Evolutionary conservation across 768 basidiomycete genomes (phyloP), one percentile per base, ranked within the genome.

Genomic region (Trametes cingulata): DNA sequence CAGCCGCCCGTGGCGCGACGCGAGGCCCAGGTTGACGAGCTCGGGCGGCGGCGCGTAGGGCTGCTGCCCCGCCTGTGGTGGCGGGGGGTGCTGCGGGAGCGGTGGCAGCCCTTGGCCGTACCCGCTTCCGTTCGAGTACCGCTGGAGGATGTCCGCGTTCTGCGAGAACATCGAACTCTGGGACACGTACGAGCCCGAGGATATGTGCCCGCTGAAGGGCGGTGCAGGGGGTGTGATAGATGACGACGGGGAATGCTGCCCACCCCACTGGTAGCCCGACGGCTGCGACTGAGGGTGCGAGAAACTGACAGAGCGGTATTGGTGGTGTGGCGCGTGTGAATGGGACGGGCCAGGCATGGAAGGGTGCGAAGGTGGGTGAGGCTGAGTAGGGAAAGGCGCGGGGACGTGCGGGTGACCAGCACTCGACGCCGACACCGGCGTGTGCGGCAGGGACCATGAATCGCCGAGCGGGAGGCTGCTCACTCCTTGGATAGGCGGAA

Each of bases 11-110:
- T 80, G 80, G 22, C 82, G 75, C 10, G 85, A 74, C 5, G 84
- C 84, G 24, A 89, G 73, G 7, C 88, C 88, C 3, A 89, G 76
- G 55, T 84, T 79, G 0, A 83, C 80, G 17, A 88, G 72, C 52
- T 85, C 84, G 17, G 74, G 67, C 40, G 73, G 72, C 42, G 66
- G 69, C 7, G 65, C 58, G 0, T 68, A 62, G 19, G 41, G 70
- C 15, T 24, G 61, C 6, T 65, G 61, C 2, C 56, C 61, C n/a
- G 53, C 39, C 17, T 56, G 60, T 33, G 56, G 51, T 2, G 46
- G 60, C 35, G 52, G 62, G 6, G 56, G 51, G 2, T 50, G 60
- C 35, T 53, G 62, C 7, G 63, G 63, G 27, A 42, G 53, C 33
- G 45, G 12, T n/a, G 52, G 40, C 47, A 53, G 14, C 1, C 46